Conservation (phyloP, 2,329 filamentous ascomycete genomes). For the Nannizziopsis barbatae region DNA sequence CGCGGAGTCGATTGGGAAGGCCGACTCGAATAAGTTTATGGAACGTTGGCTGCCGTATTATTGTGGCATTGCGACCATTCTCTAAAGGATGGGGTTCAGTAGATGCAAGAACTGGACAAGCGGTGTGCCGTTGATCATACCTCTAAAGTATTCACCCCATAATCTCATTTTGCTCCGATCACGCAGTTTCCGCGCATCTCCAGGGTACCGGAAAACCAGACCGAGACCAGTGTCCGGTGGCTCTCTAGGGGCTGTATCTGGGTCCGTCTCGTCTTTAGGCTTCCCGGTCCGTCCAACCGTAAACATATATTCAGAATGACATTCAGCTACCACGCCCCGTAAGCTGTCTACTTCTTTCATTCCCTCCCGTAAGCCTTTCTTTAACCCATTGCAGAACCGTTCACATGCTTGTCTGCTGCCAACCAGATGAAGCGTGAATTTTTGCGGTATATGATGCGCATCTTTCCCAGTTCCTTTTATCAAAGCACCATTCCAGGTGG, state of each 20-base stretch:
- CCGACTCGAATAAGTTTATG: slow-evolving; percentile 95
- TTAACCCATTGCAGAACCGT: slow-evolving; percentile 89
- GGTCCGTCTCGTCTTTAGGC: slow-evolving; percentile 42
- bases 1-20: slow-evolving; percentile 79
- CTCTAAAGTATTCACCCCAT: slow-evolving; percentile 87
- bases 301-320: slow-evolving; percentile 80
- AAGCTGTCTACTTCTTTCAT: slow-evolving; percentile 82
- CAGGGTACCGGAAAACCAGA: slow-evolving; percentile 86
- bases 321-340: slow-evolving; percentile 66
- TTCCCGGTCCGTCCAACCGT: slow-evolving; percentile 33
- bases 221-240: slow-evolving; percentile 89
- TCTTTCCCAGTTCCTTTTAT: slow-evolving; percentile 41
- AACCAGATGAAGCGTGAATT: slow-evolving; percentile 82
- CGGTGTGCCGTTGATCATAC: slow-evolving; percentile 19
- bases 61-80: slow-evolving; percentile 82
- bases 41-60: slow-evolving; percentile 92
- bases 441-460: slow-evolving; percentile 54
- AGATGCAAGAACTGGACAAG: not conserved
- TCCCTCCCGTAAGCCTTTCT: slow-evolving; percentile 73
- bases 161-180: slow-evolving; percentile 95
- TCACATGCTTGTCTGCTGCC: slow-evolving; percentile 84
- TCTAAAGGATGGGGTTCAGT: slow-evolving; percentile 39
- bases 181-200: slow-evolving; percentile 83
- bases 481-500: slow-evolving; percentile 71
- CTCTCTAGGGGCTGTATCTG: slow-evolving; percentile 35